Evolutionary conservation across 352 stramenopile genomes (phyloP).

Genomic region (Pythium rhizo-oryzae): DNA sequence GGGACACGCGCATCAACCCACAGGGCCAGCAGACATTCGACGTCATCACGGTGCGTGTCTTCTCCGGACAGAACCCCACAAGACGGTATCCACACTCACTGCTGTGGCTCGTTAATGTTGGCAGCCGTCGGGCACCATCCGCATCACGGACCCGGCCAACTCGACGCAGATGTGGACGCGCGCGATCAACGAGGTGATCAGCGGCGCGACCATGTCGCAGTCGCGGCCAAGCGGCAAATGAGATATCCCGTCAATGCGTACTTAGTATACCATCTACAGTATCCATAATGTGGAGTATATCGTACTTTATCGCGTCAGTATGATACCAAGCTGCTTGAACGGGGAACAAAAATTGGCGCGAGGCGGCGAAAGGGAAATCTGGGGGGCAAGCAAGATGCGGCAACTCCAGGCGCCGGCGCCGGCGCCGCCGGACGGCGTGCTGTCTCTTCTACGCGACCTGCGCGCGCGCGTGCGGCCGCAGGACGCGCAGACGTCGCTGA

Average conservation of each 20-base stretch:
- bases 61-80: neutral
- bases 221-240: constrained; percentile 10
- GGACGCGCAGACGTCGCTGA: constrained; percentile 29
- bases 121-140: constrained; percentile 60
- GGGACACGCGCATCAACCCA: constrained; percentile 67
- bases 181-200: constrained; percentile 45
- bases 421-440: constrained; percentile 26
- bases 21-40: constrained; percentile 80
- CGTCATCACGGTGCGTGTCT: constrained; percentile 60
- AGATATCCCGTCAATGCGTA: neutral
- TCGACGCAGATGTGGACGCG: constrained; percentile 65
- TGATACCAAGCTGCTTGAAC: neutral
- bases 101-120: neutral
- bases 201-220: constrained; percentile 23
- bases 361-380: neutral
- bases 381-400: neutral
- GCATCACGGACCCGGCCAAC: constrained; percentile 61
- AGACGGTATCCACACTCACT: neutral
- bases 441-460: constrained; percentile 48
- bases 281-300: constrained; percentile 1
- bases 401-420: neutral
- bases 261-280: neutral
- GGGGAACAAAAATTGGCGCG: neutral
- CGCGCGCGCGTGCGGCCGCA: constrained; percentile 33
- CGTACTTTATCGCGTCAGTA: constrained; percentile 25